Conservation (phyloP, 2,329 filamentous ascomycete species). For the Colletotrichum liriopes region DNA sequence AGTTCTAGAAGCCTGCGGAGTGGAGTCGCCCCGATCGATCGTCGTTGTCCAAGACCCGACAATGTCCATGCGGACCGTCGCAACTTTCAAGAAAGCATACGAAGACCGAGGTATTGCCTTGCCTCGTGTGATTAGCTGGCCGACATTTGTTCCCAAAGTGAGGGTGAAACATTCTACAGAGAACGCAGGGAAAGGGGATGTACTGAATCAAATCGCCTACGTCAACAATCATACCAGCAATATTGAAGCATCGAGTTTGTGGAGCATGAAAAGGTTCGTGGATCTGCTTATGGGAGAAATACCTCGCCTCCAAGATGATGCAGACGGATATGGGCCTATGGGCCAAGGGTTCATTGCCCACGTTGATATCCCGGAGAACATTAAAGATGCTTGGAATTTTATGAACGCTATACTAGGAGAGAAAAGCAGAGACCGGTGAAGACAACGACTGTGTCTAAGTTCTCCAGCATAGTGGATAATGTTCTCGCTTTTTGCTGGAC, state of each 20-base stretch:
- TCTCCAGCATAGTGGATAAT: too few species aligned
- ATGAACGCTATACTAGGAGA: constrained; percentile 9
- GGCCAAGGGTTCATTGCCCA: constrained; percentile 61
- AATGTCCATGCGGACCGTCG: constrained; percentile 59
- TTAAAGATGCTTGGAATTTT: constrained; percentile 54
- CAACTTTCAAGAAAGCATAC: constrained; percentile 58
- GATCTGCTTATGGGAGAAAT: constrained; percentile 61
- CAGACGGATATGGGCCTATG: constrained; percentile 59
- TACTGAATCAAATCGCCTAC: constrained; percentile 7
- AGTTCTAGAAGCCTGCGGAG: constrained; percentile 51
- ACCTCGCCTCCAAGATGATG: constrained; percentile 59
- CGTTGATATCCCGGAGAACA: constrained; percentile 56
- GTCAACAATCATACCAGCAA: background rate
- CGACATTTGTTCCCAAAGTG: constrained; percentile 37
- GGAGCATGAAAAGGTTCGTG: constrained; percentile 57
- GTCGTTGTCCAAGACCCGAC: constrained; percentile 63
- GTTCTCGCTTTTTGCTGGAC: too few species aligned
- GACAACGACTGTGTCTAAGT: too few species aligned
- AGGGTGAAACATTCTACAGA: background rate
- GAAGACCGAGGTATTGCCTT: constrained; percentile 29
- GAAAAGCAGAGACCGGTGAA: background rate
- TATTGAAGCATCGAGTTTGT: constrained; percentile 47
- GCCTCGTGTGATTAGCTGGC: constrained; percentile 29
- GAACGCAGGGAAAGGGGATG: background rate
- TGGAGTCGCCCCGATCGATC: constrained; percentile 47